Percentiles rank a stretch among this genome's conserved stretches.
These are phyloP conservation scores for Aspergillus sp. DNA, from an alignment of 2,329 filamentous ascomycete genomes.

Conservation along the genomic window DNA sequence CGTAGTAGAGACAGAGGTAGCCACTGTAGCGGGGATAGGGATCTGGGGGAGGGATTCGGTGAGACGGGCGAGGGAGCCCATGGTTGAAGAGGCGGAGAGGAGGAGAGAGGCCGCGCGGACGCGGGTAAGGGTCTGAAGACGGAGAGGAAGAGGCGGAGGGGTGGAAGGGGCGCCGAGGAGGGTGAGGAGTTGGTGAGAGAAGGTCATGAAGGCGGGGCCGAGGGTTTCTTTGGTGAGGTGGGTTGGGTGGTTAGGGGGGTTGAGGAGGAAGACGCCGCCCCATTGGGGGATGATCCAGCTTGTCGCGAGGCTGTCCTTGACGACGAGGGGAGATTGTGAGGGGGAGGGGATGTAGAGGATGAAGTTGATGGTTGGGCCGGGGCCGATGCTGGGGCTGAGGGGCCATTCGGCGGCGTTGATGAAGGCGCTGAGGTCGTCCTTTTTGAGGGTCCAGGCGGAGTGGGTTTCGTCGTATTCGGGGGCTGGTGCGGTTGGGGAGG, in stretches of 20 bases:
- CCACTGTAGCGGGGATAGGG: slow-evolving; percentile 83
- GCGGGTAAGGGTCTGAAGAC: slow-evolving; percentile 81
- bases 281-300: slow-evolving; percentile 97
- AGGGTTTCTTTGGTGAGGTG: slow-evolving; percentile 68
- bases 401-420: slow-evolving; percentile 99
- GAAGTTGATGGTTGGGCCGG: slow-evolving; percentile 93
- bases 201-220: slow-evolving; percentile 80
- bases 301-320: slow-evolving; percentile 63
- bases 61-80: slow-evolving; percentile 88
- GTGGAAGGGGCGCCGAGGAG: slow-evolving; percentile 81
- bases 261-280: slow-evolving; percentile 76
- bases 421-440: slow-evolving; percentile 88
- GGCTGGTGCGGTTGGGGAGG: slow-evolving; percentile 62
- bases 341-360: slow-evolving; percentile 84
- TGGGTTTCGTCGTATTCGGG: slow-evolving; percentile 56
- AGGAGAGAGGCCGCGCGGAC: slow-evolving; percentile 82
- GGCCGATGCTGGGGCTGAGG: slow-evolving; percentile 87
- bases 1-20: slow-evolving; percentile 78
- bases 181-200: slow-evolving; percentile 85
- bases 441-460: slow-evolving; percentile 70
- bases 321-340: slow-evolving; percentile 59
- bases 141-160: slow-evolving; percentile 76
- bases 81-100: slow-evolving; percentile 84
- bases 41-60: slow-evolving; percentile 84
- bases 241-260: slow-evolving; percentile 46